These are phyloP conservation scores for Claviceps maximensis DNA, from an alignment of 2,329 filamentous ascomycete genomes.

Conservation along the genomic window DNA sequence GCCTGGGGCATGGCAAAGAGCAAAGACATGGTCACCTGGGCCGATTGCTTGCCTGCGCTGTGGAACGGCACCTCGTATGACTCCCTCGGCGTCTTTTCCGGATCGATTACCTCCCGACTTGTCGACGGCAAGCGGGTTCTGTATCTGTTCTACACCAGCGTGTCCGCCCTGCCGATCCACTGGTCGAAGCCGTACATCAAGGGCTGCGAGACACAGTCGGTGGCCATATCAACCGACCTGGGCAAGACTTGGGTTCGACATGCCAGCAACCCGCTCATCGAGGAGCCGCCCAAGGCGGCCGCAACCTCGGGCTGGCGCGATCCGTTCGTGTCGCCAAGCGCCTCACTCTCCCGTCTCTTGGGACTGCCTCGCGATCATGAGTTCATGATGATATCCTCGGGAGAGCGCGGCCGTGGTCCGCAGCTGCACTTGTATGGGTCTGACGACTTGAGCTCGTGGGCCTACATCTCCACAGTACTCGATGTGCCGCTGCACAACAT, in stretches of 20 bases:
- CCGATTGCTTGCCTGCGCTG: constrained; percentile 8
- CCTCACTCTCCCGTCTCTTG: constrained; percentile 9
- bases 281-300: constrained; percentile 9
- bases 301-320: constrained; percentile 15
- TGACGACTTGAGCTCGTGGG: constrained; percentile 10
- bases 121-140: constrained; percentile 20
- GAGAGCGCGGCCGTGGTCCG: constrained; percentile 10
- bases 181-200: constrained; percentile 30
- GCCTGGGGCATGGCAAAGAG: constrained; percentile 23
- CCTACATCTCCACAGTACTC: constrained; percentile 8
- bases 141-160: constrained; percentile 29
- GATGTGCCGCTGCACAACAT: constrained; percentile 4
- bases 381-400: constrained; percentile 28
- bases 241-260: constrained; percentile 11
- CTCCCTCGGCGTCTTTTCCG: constrained; percentile 29
- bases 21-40: constrained; percentile 26
- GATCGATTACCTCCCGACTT: constrained; percentile 26
- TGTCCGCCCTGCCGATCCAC: constrained; percentile 29
- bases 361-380: constrained; percentile 12
- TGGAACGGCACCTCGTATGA: constrained; percentile 23
- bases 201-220: constrained; percentile 29
- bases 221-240: constrained; percentile 26
- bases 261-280: constrained; percentile 10
- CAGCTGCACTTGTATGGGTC: constrained; percentile 12
- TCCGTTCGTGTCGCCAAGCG: constrained; percentile 13